These are phyloP conservation scores for Pythium graminicola DNA, from an alignment of 352 stramenopile genomes.

Conservation along the genomic window DNA sequence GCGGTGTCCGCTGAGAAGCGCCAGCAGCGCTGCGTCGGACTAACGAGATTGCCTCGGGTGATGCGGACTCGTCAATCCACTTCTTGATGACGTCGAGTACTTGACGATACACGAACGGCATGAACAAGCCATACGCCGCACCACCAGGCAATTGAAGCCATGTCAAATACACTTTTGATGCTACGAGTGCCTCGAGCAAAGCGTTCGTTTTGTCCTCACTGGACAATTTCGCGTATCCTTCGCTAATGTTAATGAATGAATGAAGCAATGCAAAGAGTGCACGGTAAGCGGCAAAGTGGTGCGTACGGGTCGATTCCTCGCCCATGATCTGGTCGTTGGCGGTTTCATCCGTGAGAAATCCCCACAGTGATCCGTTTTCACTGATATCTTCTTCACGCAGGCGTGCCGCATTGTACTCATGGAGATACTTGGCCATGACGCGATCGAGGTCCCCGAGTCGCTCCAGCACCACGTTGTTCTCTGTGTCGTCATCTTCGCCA, in stretches of 20 bases:
- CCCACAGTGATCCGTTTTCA: constrained; percentile 33
- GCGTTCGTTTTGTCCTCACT: constrained; percentile 32
- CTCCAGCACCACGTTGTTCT: constrained; percentile 32
- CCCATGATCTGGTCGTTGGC: constrained; percentile 26
- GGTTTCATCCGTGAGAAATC: constrained; percentile 34
- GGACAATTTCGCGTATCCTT: constrained; percentile 39
- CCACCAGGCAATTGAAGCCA: constrained; percentile 81
- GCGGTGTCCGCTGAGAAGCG: constrained; percentile 9
- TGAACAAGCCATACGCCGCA: constrained; percentile 77
- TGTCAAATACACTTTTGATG: constrained; percentile 64
- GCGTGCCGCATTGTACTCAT: constrained; percentile 25
- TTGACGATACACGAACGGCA: constrained; percentile 79
- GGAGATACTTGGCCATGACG: constrained; percentile 51
- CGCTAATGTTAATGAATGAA: constrained; percentile 47
- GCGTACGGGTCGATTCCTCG: constrained; percentile 28
- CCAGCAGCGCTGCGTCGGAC: neutral
- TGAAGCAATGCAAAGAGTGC: constrained; percentile 60
- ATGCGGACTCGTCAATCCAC: constrained; percentile 38
- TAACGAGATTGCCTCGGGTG: constrained; percentile 14
- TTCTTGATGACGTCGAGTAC: constrained; percentile 76
- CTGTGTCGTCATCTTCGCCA: constrained; percentile 24
- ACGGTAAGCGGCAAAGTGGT: constrained; percentile 44
- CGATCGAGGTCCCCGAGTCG: constrained; percentile 44
- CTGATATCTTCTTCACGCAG: constrained; percentile 4
- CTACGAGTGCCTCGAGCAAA: constrained; percentile 56